These are phyloP conservation scores for Trypethelium eluteriae DNA, from an alignment of 495 filamentous ascomycete genomes.

Conservation along the genomic window DNA sequence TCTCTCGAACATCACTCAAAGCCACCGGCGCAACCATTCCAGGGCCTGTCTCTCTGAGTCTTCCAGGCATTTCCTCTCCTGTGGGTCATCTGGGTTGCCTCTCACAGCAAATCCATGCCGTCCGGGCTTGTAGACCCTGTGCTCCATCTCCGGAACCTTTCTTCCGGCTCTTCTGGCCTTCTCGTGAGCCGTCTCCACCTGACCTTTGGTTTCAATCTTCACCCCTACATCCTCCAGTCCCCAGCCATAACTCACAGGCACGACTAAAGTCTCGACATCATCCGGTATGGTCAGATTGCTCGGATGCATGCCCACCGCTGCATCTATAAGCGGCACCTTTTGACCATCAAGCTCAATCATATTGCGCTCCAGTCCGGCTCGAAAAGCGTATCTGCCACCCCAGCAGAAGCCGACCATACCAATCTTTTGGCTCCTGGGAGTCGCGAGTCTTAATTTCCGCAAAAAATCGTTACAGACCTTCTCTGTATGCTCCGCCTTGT, in stretches of 20 bases:
- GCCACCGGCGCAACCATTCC: slow-evolving; percentile 30
- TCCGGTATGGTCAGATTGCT: slow-evolving; percentile 36
- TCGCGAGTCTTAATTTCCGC: slow-evolving; percentile 26
- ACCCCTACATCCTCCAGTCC: slow-evolving; percentile 34
- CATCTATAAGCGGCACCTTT: slow-evolving; percentile 37
- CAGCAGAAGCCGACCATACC: slow-evolving; percentile 41
- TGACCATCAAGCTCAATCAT: slow-evolving; percentile 35
- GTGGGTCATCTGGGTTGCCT: slow-evolving; percentile 32
- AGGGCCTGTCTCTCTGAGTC: slow-evolving; percentile 33
- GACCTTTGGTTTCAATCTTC: slow-evolving; percentile 27
- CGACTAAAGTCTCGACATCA: slow-evolving; percentile 37
- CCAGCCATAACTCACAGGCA: slow-evolving; percentile 36
- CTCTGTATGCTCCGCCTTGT: slow-evolving; percentile 32
- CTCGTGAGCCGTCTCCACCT: slow-evolving; percentile 30
- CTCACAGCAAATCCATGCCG: slow-evolving; percentile 38
- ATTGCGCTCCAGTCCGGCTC: slow-evolving; percentile 29
- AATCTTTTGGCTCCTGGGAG: slow-evolving; percentile 33
- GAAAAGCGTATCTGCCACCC: slow-evolving; percentile 39
- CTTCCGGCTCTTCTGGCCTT: slow-evolving; percentile 22
- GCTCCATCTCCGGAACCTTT: slow-evolving; percentile 30
- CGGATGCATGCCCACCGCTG: slow-evolving; percentile 35
- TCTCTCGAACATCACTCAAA: slow-evolving; percentile 16
- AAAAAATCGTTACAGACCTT: slow-evolving; percentile 35
- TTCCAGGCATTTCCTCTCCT: slow-evolving; percentile 32
- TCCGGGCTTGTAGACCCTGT: slow-evolving; percentile 36